Base-by-base conservation (phyloP, 1,284 basidiomycete genomes). In the Rhodotorula sp. region DNA sequence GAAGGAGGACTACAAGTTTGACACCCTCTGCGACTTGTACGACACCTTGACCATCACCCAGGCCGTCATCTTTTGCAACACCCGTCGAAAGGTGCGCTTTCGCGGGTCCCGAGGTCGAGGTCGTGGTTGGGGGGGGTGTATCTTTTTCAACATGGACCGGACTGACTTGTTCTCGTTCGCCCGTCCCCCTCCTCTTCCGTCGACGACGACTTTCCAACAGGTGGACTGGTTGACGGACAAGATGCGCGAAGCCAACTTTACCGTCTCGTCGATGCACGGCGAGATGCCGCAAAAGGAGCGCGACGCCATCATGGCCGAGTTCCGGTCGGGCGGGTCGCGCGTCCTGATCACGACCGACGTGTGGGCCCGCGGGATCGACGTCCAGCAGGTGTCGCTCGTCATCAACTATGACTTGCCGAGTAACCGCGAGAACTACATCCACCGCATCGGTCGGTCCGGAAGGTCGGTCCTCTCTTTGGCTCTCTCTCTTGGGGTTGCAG, bases 1-100 rank as follows among this genome's bases (percentile, higher is more conserved):
- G 84, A 98, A 98, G 85, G 97, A 99, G 83, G 97, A 99, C 80
- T 99, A 96, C 96, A 99, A 99, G 82, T 96, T 98, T 79, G 97
- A 99, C 84, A 99, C 96, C 0, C 86, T 99, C 29, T 98, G 94
- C 83, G 97, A 99, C 83, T 75, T 83, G 54, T 99, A 99, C 84
- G 97, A 99, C 83, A 98, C 96, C 26, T 87, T 99, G 64, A 98
- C 97, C 46, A 99, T 99, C 83, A 99, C 97, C 1, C 97, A 99
- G 86, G 96, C 97, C 43, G 96, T 99, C 82, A 98, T 99, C 80
- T 99, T 99, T 86, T 99, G 97, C 85, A 99, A 99, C 85, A 99
- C 96, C 8, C 87, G 93, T 78, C 87, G 96, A 84, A 99, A 99
- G 89, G 91, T 90, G 66, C 49, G 34, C 34, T 34, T n/a, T n/a